Evolutionary conservation across 306 rosid species (phyloP), one percentile per base, ranked within the genome.

Genomic region (Quercus parvula): DNA sequence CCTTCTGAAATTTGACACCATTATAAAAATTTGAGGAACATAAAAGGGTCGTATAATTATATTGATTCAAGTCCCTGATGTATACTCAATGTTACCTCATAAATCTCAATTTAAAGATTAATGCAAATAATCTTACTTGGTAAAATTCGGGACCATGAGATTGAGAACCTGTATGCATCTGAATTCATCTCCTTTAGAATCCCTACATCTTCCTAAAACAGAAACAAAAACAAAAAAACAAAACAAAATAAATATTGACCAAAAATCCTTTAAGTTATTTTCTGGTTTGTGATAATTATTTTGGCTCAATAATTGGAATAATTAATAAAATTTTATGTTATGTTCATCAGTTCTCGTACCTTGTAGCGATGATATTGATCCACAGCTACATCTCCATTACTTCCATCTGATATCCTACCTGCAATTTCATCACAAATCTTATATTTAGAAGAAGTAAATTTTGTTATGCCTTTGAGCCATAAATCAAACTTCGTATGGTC

Each of bases 91-190:
- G 0, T 1, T 44, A 44, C 12, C 49, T 44, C 12, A 44, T 44
- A 44, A 9, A 44, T 44, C 2, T 44, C 12, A 1, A 44, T 8
- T 13, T 44, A 44, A 44, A 19, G 0, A n/a, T 20, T 17, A 1
- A 13, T 73, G 20, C 27, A 64, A 6, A 55, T 2, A 28, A 30
- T 63, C 87, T 81, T 88, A 91, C 96, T 86, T 73, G 97, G 92
- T 8, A 91, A 56, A 13, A 91, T 33, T 88, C 94, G 84, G 4
- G 97, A 73, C 96, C 97, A 93, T 4, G 97, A 81, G 54, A 93
- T 85, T 14, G 96, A 91, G 68, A 93, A 85, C 76, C 96, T 83
- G 27, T 87, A 91, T 6, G 94, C 89, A 87, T 91, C 94, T 63
- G 80, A 63, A 6, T 83, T 81, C 83, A 93, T 81, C 1, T 87